Conservation (phyloP, 2,329 filamentous ascomycete species). For the Ilyonectria mors-panacis region DNA sequence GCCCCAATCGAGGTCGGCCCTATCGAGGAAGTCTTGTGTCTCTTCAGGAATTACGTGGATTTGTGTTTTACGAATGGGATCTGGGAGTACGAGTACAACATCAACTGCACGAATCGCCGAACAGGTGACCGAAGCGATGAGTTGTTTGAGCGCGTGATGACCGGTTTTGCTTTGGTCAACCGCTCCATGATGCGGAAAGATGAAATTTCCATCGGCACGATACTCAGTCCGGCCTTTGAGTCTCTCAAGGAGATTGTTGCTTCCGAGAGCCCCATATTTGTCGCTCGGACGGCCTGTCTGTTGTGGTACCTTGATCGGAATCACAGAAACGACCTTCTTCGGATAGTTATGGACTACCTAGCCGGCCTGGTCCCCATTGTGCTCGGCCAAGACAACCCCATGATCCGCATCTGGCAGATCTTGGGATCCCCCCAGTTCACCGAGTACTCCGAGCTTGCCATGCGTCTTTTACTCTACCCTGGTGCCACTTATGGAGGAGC, state of each 20-base stretch:
- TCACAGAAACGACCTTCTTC: conserved; percentile 51
- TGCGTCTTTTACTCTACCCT: conserved; percentile 51
- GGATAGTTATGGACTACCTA: conserved; percentile 52
- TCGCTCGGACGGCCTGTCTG: conserved; percentile 52
- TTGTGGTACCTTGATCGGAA: conserved; percentile 54
- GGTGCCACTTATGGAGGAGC: conserved; percentile 50
- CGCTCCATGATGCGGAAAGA: conserved; percentile 53
- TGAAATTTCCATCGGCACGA: conserved; percentile 49
- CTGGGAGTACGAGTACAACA: conserved; percentile 52
- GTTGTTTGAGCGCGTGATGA: conserved; percentile 53
- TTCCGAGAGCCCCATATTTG: conserved; percentile 53
- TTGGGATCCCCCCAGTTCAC: conserved; percentile 51
- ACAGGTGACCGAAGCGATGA: conserved; percentile 51
- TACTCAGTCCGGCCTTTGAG: conserved; percentile 54
- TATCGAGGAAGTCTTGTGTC: conserved; percentile 47
- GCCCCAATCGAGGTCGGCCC: conserved; percentile 41
- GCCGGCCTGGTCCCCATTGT: conserved; percentile 49
- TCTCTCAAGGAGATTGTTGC: conserved; percentile 53
- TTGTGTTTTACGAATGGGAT: conserved; percentile 47
- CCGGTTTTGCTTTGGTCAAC: conserved; percentile 53
- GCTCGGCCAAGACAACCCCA: conserved; percentile 48
- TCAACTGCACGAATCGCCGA: conserved; percentile 45
- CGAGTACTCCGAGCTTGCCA: conserved; percentile 52
- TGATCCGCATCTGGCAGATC: conserved; percentile 51
- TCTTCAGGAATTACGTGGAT: conserved; percentile 51